These are phyloP conservation scores for Coffea humblotiana DNA, from an alignment of 305 asterid species.

Conservation along the genomic window DNA sequence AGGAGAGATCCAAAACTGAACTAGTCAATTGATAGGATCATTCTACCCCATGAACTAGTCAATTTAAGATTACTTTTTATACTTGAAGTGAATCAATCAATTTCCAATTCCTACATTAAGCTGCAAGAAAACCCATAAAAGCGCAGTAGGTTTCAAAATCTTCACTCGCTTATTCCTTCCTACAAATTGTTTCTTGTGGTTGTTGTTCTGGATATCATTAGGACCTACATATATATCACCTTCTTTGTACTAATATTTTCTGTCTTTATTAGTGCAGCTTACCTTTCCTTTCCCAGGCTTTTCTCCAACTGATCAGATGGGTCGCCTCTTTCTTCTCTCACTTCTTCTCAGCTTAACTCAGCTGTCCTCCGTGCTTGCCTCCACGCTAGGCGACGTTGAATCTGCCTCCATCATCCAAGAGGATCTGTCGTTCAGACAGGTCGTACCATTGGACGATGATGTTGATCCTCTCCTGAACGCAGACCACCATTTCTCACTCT, in stretches of 20 bases:
- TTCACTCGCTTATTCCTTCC: too few relatives aligned
- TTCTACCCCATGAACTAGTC: too few relatives aligned
- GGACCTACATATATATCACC: slow-evolving; percentile 16
- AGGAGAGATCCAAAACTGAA: too few relatives aligned
- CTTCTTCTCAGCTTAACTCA: slow-evolving; percentile 24
- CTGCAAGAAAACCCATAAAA: too few relatives aligned
- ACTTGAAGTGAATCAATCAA: too few relatives aligned
- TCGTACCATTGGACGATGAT: slow-evolving; percentile 51
- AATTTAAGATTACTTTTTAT: too few relatives aligned
- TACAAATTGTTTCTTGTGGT: too few relatives aligned
- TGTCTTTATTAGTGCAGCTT: not conserved
- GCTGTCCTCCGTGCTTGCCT: slow-evolving; percentile 36
- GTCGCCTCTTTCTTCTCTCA: slow-evolving; percentile 36
- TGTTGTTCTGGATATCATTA: too few relatives aligned
- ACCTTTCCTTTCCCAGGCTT: not conserved
- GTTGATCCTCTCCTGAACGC: slow-evolving; percentile 52
- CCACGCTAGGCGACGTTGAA: slow-evolving; percentile 18
- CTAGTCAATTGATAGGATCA: too few relatives aligned
- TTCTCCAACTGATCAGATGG: slow-evolving; percentile 40
- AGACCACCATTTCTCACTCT: slow-evolving; percentile 69
- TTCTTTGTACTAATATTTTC: too few relatives aligned
- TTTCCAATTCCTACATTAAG: too few relatives aligned
- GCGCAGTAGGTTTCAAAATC: too few relatives aligned
- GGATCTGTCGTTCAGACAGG: slow-evolving; percentile 79
- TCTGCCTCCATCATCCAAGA: slow-evolving; percentile 24